Percentiles rank a stretch among this genome's conserved stretches.
Conservation (phyloP, 2,329 filamentous ascomycete genomes). For the Penicillium sp. region DNA sequence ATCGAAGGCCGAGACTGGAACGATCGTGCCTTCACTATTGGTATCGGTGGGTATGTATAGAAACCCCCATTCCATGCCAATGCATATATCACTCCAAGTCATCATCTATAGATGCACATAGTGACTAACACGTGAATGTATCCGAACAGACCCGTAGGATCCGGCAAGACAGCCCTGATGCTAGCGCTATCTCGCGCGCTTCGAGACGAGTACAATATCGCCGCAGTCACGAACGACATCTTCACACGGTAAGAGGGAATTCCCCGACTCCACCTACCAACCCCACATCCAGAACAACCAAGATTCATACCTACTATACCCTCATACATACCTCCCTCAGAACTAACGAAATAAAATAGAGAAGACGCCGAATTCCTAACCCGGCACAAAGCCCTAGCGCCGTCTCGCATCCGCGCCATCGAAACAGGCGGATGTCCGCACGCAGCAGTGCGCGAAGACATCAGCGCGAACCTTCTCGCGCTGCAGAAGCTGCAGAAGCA, state of each 20-base stretch:
- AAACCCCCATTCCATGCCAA: neutral
- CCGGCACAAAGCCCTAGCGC: slow-evolving; percentile 75
- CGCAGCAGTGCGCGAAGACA: slow-evolving; percentile 95
- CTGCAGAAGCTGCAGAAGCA: slow-evolving; percentile 81
- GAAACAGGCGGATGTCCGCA: slow-evolving; percentile 97
- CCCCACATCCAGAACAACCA: neutral
- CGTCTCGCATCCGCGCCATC: slow-evolving; percentile 85
- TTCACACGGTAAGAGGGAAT: slow-evolving; percentile 65
- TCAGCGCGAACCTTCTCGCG: slow-evolving; percentile 86
- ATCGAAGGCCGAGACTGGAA: slow-evolving; percentile 83
- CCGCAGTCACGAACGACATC: slow-evolving; percentile 97
- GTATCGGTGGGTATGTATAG: slow-evolving; percentile 82
- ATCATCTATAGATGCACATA: neutral
- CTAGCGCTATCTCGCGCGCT: slow-evolving; percentile 84
- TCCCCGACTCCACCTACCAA: neutral
- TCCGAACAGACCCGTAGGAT: slow-evolving; percentile 75
- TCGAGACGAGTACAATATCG: slow-evolving; percentile 76
- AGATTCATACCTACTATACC: neutral
- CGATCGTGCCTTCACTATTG: slow-evolving; percentile 88
- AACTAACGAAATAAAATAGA: slow-evolving; percentile 37
- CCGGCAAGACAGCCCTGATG: slow-evolving; percentile 97
- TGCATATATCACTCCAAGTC: neutral
- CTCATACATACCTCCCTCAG: neutral
- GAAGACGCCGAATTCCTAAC: slow-evolving; percentile 98
- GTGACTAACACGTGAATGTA: neutral